Evolutionary conservation across 208 protist species (phyloP), one percentile per base, ranked within the genome.

Genomic region (Acanthamoeba sp.): DNA sequence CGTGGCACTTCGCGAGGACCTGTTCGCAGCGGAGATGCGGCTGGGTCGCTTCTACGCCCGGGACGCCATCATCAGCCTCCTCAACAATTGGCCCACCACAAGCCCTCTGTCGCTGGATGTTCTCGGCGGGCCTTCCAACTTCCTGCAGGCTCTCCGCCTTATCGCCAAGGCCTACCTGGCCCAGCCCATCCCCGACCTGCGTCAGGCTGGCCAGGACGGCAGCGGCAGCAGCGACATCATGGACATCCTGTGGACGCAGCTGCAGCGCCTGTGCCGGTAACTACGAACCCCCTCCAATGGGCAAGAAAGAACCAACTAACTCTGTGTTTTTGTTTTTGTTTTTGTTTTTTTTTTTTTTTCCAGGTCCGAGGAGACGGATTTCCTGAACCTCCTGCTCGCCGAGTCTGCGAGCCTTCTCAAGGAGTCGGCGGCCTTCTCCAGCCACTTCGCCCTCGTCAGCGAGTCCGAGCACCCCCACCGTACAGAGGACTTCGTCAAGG

Each of bases 51-150:
- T 88, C 45, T 88, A 88, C 32, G 78, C 78, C 45, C 7, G 78
- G 45, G 78, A 88, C 22, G 40, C 78, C 45, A 59, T 88, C 78
- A 88, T 88, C 78, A 88, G 78, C 78, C 48, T 88, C 29, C 48
- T 88, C 48, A 88, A 88, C 18, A 88, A 88, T 32, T 88, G 78
- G 78, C 78, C 78, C 9, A n/a, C 78, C n/a, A n/a, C 40, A 5
- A 88, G 78, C 45, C 78, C 78, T 42, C 78, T 88, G 18, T 88
- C 78, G n/a, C 29, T 88, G 18, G 78, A 88, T n/a, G 20, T 88
- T 0, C 78, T 88, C 24, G 78, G 78, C 40, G 78, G 78, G 22
- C 29, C 78, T 24, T 1, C 40, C n/a, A 88, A 40, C 78, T 88
- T 88, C 78, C 78, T 88, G 22, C 59, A 88, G 80, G 45, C 80